Evolutionary conservation across 2,329 filamentous ascomycete genomes (phyloP), one percentile per base, ranked within the genome.

Genomic region (Sclerotinia trifoliorum): DNA sequence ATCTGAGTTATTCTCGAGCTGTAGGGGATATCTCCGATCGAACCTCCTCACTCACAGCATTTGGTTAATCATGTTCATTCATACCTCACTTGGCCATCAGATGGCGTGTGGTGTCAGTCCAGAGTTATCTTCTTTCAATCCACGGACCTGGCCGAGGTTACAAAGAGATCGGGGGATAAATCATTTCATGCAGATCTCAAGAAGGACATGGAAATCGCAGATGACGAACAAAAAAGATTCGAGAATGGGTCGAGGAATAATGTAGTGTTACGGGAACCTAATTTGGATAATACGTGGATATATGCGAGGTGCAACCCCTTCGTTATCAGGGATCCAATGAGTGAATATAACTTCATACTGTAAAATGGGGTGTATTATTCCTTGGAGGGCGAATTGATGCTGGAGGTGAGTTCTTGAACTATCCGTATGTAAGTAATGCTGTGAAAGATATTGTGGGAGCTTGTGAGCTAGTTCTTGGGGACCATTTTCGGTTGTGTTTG

Each of bases 261-360:
- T 32, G 29, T 39, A 35, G 54, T 56, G 54, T 35, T 35, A 39
- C 54, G 29, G 29, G 26, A 56, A 35, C n/a, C 19, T 56, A 56
- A 56, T 56, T 56, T 56, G 54, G 54, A 56, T 56, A 39, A 56
- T 56, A 13, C 21, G 54, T 56, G 54, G 54, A 39, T 39, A 8
- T 35, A 35, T 39, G 54, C 54, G 54, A 56, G 54, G 54, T 39
- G 54, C 54, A 56, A n/a, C 54, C 54, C 6, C n/a, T n/a, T 56
- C 32, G 29, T 56, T 29, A 35, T 56, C 32, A 55, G 52, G 29
- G 54, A 56, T 35, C 29, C 21, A 55, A 55, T 55, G 29, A 35
- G 19, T 26, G 26, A 51, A n/a, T 29, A n/a, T 35, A 6, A 21
- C 17, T 21, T 7, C 19, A 19, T 29, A n/a, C 32, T 11, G 29